phyloP scores from a whole-genome alignment of 2,329 filamentous ascomycete species.

The Cordyceps javanica region DNA sequence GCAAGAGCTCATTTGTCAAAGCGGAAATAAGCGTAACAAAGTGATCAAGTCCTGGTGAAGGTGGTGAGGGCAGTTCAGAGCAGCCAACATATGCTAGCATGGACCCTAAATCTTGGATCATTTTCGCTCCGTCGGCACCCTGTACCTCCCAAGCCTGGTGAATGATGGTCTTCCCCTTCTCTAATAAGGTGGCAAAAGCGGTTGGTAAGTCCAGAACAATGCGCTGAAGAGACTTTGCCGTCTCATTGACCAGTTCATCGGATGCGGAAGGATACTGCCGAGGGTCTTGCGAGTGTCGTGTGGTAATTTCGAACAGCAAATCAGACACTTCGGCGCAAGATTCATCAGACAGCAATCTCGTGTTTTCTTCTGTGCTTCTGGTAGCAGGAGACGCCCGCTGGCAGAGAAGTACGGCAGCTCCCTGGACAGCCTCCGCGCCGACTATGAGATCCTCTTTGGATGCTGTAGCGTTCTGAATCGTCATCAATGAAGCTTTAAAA shows the following conservation, averaged over 20 bases:
- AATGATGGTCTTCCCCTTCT: constrained; percentile 22
- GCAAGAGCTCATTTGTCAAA: constrained; percentile 30
- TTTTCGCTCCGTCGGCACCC: constrained; percentile 19
- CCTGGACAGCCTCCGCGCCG: constrained; percentile 38
- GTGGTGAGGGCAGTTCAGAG: constrained; percentile 30
- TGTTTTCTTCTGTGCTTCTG: constrained; percentile 10
- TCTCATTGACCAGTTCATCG: constrained; percentile 36
- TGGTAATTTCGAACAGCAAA: constrained; percentile 26
- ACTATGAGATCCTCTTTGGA: constrained; percentile 34
- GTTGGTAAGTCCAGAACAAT: constrained; percentile 29
- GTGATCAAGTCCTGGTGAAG: constrained; percentile 28
- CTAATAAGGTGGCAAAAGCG: constrained; percentile 30
- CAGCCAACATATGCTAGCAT: constrained; percentile 45
- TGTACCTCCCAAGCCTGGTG: constrained; percentile 19
- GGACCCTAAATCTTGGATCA: constrained; percentile 32
- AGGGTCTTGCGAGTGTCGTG: constrained; percentile 18
- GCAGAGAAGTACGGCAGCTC: constrained; percentile 38
- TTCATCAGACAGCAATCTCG: constrained; percentile 28
- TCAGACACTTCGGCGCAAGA: constrained; percentile 34
- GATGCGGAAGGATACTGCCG: constrained; percentile 18
- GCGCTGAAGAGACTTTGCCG: constrained; percentile 34
- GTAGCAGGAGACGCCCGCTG: constrained; percentile 28
- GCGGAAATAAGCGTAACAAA: constrained; percentile 34
- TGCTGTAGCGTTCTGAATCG: constrained; percentile 21
- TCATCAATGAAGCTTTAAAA: constrained; percentile 32